These are phyloP conservation scores for Colletotrichum agaves DNA, from an alignment of 2,329 filamentous ascomycete species.

Conservation along the genomic window DNA sequence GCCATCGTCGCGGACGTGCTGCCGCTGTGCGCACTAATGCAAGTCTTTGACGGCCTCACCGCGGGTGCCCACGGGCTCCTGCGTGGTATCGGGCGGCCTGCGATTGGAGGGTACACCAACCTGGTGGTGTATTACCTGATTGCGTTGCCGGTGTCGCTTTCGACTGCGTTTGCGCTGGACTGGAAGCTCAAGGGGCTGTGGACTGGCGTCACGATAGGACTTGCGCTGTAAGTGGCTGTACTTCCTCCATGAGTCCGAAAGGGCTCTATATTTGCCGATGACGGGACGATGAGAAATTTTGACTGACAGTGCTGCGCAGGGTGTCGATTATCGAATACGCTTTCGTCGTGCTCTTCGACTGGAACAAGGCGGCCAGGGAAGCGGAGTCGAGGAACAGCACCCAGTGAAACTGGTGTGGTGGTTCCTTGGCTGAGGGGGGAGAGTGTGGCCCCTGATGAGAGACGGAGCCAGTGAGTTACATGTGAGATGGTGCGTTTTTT, in stretches of 20 bases:
- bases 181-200: slow-evolving; percentile 87
- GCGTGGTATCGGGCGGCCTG: slow-evolving; percentile 87
- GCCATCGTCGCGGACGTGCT: slow-evolving; percentile 75
- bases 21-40: slow-evolving; percentile 87
- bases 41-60: slow-evolving; percentile 86
- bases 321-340: slow-evolving; percentile 64
- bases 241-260: not conserved
- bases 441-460: not conserved
- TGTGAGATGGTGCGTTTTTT: not conserved
- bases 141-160: slow-evolving; percentile 85
- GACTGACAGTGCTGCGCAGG: slow-evolving; percentile 45
- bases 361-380: slow-evolving; percentile 63
- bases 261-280: slow-evolving; percentile 26
- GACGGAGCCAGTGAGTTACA: too few species aligned
- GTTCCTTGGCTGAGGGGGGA: slow-evolving; percentile 47
- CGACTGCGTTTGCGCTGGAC: slow-evolving; percentile 77
- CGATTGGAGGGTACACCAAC: slow-evolving; percentile 90
- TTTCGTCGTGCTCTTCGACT: slow-evolving; percentile 63
- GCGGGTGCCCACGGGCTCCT: slow-evolving; percentile 86
- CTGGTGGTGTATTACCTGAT: slow-evolving; percentile 87
- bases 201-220: slow-evolving; percentile 79
- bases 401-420: slow-evolving; percentile 41
- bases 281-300: not conserved
- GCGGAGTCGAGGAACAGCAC: slow-evolving; percentile 60
- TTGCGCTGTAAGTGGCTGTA: slow-evolving; percentile 65